Evolutionary conservation across 345 rosid species (phyloP), one percentile per base, ranked within the genome.

Genomic region (Eucalyptus albens): DNA sequence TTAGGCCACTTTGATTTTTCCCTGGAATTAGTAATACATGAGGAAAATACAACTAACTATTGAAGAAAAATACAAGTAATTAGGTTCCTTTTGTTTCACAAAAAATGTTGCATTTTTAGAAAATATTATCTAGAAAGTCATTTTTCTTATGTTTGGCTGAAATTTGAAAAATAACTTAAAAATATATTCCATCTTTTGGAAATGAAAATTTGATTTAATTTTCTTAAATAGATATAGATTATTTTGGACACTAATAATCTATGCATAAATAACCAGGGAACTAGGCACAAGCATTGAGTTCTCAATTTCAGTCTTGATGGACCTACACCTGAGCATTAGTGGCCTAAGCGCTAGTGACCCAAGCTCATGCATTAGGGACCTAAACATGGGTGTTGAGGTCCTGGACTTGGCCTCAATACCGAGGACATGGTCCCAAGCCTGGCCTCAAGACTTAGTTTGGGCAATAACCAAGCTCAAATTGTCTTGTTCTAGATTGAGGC

Each of bases 291-390:
- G 29, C 13, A 56, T 24, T 0, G 6, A 10, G 62, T 22, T 56
- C 62, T 56, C 6, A 9, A 24, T 9, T 24, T 24, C 6, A 56
- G 1, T 1, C 13, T 56, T 2, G 3, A 21, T 56, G 29, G 29
- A 10, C 62, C 13, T 56, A 10, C 6, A 1, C 55, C 9, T 17
- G 0, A 53, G 26, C 11, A 0, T 8, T 53, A 11, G 5, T 4
- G 1, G 56, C 56, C 59, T 21, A 53, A 53, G 59, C 2, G 5
- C 26, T 21, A 2, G 59, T 53, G 59, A 10, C 29, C 62, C 29
- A 56, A 56, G 62, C 62, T 56, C 62, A 9, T 9, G 29, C 3
- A 22, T 56, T 4, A 27, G 62, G 62, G 62, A 56, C 62, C 29
- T 26, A 26, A 4, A 56, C 62, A 56, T 24, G 62, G 1, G 29